A percentile compares a stretch with the other conserved stretches of the same genome.
Conservation (phyloP, 208 protist genomes). For the Trypanosoma boissoni region DNA sequence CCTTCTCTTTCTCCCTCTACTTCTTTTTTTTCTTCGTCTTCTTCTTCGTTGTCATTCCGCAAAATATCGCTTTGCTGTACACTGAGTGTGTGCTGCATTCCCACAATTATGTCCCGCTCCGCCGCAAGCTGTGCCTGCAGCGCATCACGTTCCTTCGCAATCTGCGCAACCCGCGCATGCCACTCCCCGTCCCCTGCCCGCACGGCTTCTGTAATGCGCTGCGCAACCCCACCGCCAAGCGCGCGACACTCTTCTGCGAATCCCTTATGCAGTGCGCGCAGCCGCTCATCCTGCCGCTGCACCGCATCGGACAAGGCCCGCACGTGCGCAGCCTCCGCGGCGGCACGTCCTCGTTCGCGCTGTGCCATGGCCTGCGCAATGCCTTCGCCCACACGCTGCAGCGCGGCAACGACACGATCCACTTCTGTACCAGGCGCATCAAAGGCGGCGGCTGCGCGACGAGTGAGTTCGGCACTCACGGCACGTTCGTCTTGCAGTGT, state of each 20-base stretch:
- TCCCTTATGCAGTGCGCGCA: slow-evolving; percentile 37
- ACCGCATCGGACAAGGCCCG: slow-evolving; percentile 44
- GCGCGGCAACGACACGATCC: slow-evolving; percentile 18
- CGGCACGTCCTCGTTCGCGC: slow-evolving; percentile 26
- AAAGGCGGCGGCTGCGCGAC: slow-evolving; percentile 17
- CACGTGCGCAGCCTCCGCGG: slow-evolving; percentile 48
- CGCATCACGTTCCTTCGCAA: slow-evolving; percentile 46
- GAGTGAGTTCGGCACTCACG: slow-evolving; percentile 58
- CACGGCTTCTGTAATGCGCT: slow-evolving; percentile 55
- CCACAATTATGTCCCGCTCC: slow-evolving; percentile 22
- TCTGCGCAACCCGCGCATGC: slow-evolving; percentile 36
- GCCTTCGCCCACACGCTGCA: slow-evolving; percentile 41
- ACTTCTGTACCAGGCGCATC: slow-evolving; percentile 29
- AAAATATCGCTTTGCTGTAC: slow-evolving; percentile 1
- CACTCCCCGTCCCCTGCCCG: slow-evolving; percentile 59
- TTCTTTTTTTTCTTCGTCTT: slow-evolving; percentile 14
- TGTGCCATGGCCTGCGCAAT: slow-evolving; percentile 42
- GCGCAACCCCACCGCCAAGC: slow-evolving; percentile 44
- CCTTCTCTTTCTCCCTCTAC: slow-evolving; percentile 5
- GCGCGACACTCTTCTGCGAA: slow-evolving; percentile 48
- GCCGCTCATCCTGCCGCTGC: slow-evolving; percentile 53
- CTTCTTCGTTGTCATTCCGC: not conserved
- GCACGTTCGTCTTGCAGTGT: slow-evolving; percentile 46
- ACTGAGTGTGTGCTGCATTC: not conserved
- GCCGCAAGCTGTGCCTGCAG: slow-evolving; percentile 34